A percentile compares a stretch with the other conserved stretches of the same genome.
phyloP scores from a whole-genome alignment of 208 protist species.

The Trypanosoma platydactyli region DNA sequence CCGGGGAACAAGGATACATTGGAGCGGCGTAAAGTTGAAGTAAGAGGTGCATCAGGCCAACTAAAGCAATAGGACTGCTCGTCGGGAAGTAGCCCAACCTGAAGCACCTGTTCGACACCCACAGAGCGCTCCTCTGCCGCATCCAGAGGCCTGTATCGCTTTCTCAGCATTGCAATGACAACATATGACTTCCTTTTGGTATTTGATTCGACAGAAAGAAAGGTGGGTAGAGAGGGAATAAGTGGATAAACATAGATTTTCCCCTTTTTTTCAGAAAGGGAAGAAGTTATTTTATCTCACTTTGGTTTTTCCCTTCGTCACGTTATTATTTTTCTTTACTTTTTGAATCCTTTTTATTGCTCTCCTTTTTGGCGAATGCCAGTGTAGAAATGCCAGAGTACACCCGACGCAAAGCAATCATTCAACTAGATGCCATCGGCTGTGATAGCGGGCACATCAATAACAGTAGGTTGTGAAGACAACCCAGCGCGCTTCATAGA shows the following conservation, averaged over 20 bases:
- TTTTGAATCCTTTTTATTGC: neutral
- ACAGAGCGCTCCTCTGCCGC: conserved; percentile 64
- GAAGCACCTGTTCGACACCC: conserved; percentile 41
- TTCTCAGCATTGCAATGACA: conserved; percentile 31
- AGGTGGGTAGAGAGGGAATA: conserved; percentile 7
- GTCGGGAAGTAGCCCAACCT: conserved; percentile 56
- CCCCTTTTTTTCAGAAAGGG: conserved; percentile 2
- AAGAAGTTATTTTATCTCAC: conserved; percentile 7
- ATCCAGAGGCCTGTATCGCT: conserved; percentile 83
- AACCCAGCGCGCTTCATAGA: conserved; percentile 82
- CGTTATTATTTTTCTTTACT: conserved; percentile 6
- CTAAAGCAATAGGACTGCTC: conserved; percentile 83
- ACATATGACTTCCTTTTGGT: conserved; percentile 16
- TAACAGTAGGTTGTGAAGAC: conserved; percentile 51
- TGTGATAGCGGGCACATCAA: conserved; percentile 89
- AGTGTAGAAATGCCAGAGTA: neutral
- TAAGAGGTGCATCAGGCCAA: conserved; percentile 67
- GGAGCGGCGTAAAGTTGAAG: conserved; percentile 29
- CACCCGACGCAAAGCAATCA: neutral
- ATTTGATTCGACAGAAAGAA: conserved; percentile 21
- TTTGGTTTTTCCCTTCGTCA: neutral
- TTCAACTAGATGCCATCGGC: conserved; percentile 80
- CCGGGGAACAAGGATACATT: conserved; percentile 17
- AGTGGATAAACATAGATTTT: conserved; percentile 15
- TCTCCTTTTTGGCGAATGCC: neutral